These are phyloP conservation scores for Heliamphora pulchella DNA, from an alignment of 179 eudicot species.

Conservation along the genomic window DNA sequence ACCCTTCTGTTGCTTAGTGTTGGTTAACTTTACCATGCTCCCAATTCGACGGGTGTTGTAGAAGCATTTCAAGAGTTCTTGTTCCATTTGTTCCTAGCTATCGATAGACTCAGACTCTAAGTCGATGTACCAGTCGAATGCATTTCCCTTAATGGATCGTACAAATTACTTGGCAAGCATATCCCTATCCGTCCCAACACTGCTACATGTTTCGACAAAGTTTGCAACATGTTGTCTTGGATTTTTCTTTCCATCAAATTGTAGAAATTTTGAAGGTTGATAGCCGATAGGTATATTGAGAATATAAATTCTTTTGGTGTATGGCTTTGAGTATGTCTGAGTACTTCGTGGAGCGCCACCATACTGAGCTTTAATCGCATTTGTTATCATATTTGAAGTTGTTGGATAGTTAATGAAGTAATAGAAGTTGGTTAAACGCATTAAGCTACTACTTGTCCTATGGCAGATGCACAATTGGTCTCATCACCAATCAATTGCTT, in stretches of 20 bases:
- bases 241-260: background rate
- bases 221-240: background rate
- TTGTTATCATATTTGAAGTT: background rate
- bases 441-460: no score
- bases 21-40: background rate
- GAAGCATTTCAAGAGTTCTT: background rate
- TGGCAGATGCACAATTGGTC: no score
- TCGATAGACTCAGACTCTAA: background rate
- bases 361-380: background rate
- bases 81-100: background rate
- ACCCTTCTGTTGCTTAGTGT: background rate
- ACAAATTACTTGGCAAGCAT: no score
- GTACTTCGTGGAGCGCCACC: background rate
- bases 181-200: background rate
- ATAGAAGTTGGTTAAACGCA: no score
- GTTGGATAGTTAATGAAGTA: no score
- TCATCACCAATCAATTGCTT: no score
- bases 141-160: background rate
- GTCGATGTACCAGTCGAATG: background rate
- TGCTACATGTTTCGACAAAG: background rate
- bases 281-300: background rate
- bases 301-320: background rate
- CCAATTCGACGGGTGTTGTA: background rate
- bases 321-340: background rate
- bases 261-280: background rate